Base-by-base conservation (phyloP, 208 protist genomes). In the Trypanosoma brucei region DNA sequence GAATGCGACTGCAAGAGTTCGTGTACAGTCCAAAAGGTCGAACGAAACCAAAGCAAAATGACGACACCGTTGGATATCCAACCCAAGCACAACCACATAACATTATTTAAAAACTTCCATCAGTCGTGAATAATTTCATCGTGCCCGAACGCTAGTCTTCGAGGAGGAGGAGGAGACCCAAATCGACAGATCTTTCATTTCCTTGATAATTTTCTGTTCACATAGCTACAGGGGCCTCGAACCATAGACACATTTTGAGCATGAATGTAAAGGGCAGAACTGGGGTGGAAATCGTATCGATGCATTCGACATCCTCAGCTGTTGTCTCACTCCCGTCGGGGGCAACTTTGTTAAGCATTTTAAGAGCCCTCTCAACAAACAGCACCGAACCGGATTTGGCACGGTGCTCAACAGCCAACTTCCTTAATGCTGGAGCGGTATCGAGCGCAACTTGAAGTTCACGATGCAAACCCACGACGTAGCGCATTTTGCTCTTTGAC, bases 191-290 rank as follows among this genome's bases (percentile, higher is more conserved):
- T 22, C 22, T 22, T 22, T 22, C 22, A 22, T 22, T 22, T 22
- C 22, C 22, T 22, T 22, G 22, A 22, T 22, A 22, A 22, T 44
- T 38, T 40, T 55, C 31, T 45, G 11, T 3, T 64, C 8, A 55
- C 14, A n/a, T 46, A 14, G 39, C 22, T 6, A 11, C 36, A 37
- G 52, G 37, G 37, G 57, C 39, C 11, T 78, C 76, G 62, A 92
- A 95, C 89, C 89, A 95, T 30, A 95, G 45, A 53, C 86, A 95
- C 66, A 78, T 81, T 62, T 95, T 95, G 1, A 95, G 72, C 86
- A 95, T 93, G 72, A 93, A 95, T 31, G 89, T 93, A 67, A 90
- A 95, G 7, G 89, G 89, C 2, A 95, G 38, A 34, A 95, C 89
- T 0, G 89, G 89, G 4, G 30, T 65, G 35, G 75, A 75, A 1